Percentiles rank a stretch among this genome's conserved stretches.
Conservation (phyloP, 768 basidiomycete species). For the Tricholoma saponaceum region DNA sequence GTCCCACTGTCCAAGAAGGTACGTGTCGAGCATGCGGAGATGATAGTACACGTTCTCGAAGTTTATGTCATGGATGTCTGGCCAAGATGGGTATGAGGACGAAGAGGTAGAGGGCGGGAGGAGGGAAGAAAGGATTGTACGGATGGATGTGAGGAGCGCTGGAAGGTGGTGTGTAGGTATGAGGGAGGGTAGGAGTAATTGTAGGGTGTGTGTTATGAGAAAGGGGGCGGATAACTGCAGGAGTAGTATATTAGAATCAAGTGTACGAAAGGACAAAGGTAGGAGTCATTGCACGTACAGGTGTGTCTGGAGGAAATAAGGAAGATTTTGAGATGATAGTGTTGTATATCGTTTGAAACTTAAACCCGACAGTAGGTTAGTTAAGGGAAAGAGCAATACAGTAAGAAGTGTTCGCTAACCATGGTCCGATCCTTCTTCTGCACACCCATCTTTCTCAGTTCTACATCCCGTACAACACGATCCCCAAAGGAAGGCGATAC, state of each 20-base stretch:
- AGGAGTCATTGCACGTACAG: constrained; percentile 29
- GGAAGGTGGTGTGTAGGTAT: constrained; percentile 33
- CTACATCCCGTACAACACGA: constrained; percentile 25
- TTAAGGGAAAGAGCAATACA: not conserved
- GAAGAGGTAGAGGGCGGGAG: constrained; percentile 34
- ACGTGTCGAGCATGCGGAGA: constrained; percentile 58
- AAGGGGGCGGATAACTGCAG: constrained; percentile 50
- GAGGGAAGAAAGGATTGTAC: constrained; percentile 25
- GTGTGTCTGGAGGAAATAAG: constrained; percentile 29
- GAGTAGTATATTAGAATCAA: not conserved
- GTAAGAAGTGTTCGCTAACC: constrained; percentile 32
- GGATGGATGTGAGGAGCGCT: constrained; percentile 29
- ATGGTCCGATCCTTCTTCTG: constrained; percentile 52
- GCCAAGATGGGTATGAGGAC: constrained; percentile 28
- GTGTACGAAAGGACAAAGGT: not conserved
- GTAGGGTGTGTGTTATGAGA: constrained; percentile 48
- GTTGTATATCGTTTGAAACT: constrained; percentile 34
- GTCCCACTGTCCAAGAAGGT: constrained; percentile 57
- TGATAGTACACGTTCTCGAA: constrained; percentile 50
- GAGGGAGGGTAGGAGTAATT: constrained; percentile 39
- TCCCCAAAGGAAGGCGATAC: constrained; percentile 20
- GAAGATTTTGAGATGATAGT: constrained; percentile 30
- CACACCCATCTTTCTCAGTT: constrained; percentile 49
- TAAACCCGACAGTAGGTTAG: not conserved
- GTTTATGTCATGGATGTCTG: constrained; percentile 19